Percentiles rank a stretch among this genome's conserved stretches.
phyloP scores from a whole-genome alignment of 805 yeast species.

The Grigorovia transvaalensis region DNA sequence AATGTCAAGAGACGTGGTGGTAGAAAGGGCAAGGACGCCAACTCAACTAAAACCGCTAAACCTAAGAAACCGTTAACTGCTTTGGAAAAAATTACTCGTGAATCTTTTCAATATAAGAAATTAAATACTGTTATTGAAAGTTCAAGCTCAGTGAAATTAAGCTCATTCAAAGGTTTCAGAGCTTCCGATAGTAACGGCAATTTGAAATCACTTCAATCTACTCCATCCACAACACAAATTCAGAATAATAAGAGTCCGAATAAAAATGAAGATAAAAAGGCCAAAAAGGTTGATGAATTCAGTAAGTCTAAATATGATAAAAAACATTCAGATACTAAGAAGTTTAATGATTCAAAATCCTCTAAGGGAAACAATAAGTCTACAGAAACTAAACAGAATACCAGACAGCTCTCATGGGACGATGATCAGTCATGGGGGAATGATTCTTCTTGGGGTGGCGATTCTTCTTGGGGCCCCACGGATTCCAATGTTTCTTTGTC shows the following conservation, averaged over 20 bases:
- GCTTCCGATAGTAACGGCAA: slow-evolving; percentile 7
- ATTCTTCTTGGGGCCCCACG: too few species aligned
- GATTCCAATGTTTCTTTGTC: too few species aligned
- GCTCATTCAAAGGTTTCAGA: slow-evolving; percentile 29
- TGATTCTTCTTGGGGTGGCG: too few species aligned
- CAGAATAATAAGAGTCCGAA: neutral
- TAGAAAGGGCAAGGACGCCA: slow-evolving; percentile 32
- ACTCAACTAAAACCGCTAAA: slow-evolving; percentile 6
- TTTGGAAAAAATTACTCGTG: slow-evolving; percentile 20
- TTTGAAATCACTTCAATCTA: neutral
- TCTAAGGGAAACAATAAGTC: neutral
- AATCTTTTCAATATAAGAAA: slow-evolving; percentile 19
- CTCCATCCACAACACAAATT: neutral
- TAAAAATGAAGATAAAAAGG: neutral
- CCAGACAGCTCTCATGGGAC: neutral
- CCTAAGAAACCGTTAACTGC: slow-evolving; percentile 18
- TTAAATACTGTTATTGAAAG: slow-evolving; percentile 34
- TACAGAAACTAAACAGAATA: neutral
- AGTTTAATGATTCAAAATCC: neutral
- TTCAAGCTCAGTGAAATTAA: slow-evolving; percentile 31
- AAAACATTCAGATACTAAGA: neutral
- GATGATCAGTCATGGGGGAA: neutral
- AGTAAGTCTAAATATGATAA: neutral
- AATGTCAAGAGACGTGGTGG: slow-evolving; percentile 8
- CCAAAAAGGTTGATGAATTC: too few species aligned